Base-by-base conservation (phyloP, 2,329 filamentous ascomycete species). In the Aspergillus sp. region DNA sequence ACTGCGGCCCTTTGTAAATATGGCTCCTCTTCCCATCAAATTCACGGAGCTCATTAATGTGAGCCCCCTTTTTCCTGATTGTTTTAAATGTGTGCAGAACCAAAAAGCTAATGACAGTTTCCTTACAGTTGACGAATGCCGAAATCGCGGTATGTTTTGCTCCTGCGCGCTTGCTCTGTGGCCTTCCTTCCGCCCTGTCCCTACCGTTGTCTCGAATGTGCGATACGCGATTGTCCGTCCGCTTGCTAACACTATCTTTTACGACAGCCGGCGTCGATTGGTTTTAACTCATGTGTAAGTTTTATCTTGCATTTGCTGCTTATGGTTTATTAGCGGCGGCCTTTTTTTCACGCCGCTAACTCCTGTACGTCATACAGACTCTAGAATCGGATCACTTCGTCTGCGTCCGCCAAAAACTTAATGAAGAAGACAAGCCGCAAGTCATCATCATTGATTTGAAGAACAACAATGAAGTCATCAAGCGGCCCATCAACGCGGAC, bases 371-470 rank as follows among this genome's bases (percentile, higher is more conserved):
- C 64, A 52, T 46, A 52, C 56, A 97, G 93, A 99, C 95, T 77
- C 86, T 99, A 80, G 95, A 99, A 84, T 99, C 95, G 74, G 95
- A 99, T 79, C 86, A 89, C 74, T 99, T 89, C 79, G 90, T 99
- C 70, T 99, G 95, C 78, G 89, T 99, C 73, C 90, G 95, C 77
- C 93, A 98, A 80, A 93, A 96, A 82, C 89, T 93, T 77, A 88
- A 85, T 75, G 90, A 92, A 70, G 86, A 88, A 65, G 85, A 91
- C 64, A 89, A 90, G 69, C 90, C 93, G 64, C 93, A 97, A 79
- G 93, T 99, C 65, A 90, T 99, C 78, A 99, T 99, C 76, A 82
- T 99, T 79, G 91, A 99, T 78, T 89, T 99, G 73, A 97, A 98
- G 80, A 96, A 97, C 80, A 88, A 88, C 80, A 97, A 96, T 86